phyloP scores from a whole-genome alignment of 306 rosid species.

The Trifolium repens region DNA sequence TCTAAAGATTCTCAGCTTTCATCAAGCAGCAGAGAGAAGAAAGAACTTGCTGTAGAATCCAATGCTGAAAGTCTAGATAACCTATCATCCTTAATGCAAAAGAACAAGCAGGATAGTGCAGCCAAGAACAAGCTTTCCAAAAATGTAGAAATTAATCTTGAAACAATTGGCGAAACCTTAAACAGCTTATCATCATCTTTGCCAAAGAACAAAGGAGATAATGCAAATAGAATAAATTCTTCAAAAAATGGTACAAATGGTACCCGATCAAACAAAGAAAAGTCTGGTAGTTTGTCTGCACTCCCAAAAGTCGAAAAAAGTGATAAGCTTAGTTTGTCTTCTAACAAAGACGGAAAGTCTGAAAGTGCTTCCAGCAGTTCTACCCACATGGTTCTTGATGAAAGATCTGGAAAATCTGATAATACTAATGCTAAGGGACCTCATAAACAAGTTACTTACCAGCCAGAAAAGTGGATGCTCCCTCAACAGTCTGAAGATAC shows the following conservation, averaged over 20 bases:
- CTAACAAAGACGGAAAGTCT: constrained; percentile 49
- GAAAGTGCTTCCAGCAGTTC: constrained; percentile 58
- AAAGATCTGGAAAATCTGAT: constrained; percentile 59
- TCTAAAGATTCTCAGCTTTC: constrained; percentile 51
- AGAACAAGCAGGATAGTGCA: constrained; percentile 38
- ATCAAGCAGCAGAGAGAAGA: constrained; percentile 48
- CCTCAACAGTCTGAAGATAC: constrained; percentile 75
- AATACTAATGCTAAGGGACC: constrained; percentile 50
- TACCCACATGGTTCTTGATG: constrained; percentile 51
- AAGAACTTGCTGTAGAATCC: constrained; percentile 41
- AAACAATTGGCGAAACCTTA: constrained; percentile 46
- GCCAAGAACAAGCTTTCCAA: constrained; percentile 43
- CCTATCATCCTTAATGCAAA: constrained; percentile 48
- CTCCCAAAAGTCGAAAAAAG: constrained; percentile 49
- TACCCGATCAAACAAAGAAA: constrained; percentile 51
- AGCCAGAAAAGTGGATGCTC: constrained; percentile 93
- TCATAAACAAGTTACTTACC: constrained; percentile 52
- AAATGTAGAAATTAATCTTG: constrained; percentile 30
- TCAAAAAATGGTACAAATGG: constrained; percentile 43
- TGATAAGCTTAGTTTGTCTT: constrained; percentile 52
- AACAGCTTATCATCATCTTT: constrained; percentile 38
- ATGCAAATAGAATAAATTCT: constrained; percentile 37
- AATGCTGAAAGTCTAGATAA: constrained; percentile 51
- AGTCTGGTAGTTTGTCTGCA: constrained; percentile 48
- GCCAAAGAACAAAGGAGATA: constrained; percentile 33